Conservation (phyloP, 192 early-diverging fungal genomes). For the Entomortierella lignicola region DNA sequence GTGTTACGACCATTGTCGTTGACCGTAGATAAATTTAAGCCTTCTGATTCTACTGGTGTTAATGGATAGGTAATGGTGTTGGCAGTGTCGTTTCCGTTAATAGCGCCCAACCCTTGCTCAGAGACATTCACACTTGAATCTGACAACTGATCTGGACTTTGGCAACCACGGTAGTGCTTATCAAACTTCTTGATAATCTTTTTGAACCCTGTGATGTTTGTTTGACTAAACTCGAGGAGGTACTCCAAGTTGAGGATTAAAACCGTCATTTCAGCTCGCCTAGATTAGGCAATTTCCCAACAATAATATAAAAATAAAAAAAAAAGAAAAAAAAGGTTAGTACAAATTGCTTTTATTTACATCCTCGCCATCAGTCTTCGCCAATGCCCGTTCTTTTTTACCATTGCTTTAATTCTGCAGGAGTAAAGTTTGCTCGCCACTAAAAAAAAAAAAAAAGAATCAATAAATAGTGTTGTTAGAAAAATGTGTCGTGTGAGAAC, state of each 20-base stretch:
- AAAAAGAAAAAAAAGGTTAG: neutral
- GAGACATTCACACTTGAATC: too few species aligned
- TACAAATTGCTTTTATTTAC: too few species aligned
- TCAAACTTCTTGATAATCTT: slow-evolving; percentile 76
- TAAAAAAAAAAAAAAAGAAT: neutral
- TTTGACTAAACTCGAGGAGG: slow-evolving; percentile 65
- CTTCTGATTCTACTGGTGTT: slow-evolving; percentile 12
- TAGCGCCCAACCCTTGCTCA: slow-evolving; percentile 14
- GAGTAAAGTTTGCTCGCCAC: slow-evolving; percentile 51
- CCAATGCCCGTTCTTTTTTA: neutral
- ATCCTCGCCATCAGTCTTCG: neutral
- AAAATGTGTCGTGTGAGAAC: too few species aligned
- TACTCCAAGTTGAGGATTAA: slow-evolving; percentile 52
- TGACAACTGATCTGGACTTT: slow-evolving; percentile 3
- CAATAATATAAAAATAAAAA: neutral
- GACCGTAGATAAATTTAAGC: slow-evolving; percentile 27
- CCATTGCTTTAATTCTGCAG: slow-evolving; percentile 48
- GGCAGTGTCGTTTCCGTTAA: neutral
- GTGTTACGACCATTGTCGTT: slow-evolving; percentile 33
- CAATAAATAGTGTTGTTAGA: neutral
- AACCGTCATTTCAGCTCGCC: slow-evolving; percentile 42
- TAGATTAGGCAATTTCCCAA: too few species aligned
- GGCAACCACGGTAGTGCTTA: slow-evolving; percentile 52
- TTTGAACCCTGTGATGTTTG: slow-evolving; percentile 71
- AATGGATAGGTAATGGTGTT: slow-evolving; percentile 10